phyloP scores from a whole-genome alignment of 345 rosid species.

The Corymbia maculata region DNA sequence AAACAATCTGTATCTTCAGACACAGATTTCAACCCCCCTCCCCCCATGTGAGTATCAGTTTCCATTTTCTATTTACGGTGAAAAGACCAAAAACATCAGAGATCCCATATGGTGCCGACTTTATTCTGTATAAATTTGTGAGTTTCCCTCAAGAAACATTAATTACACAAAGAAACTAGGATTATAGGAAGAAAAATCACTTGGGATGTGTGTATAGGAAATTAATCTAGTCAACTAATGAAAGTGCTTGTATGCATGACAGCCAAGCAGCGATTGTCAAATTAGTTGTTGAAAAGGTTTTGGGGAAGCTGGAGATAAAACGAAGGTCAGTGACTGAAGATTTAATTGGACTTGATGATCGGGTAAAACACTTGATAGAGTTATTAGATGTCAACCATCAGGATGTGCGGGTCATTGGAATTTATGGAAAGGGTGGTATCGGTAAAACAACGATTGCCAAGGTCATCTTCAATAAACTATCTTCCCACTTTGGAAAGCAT shows the following conservation, averaged over 20 bases:
- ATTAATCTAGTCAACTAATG: neutral
- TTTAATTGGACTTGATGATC: neutral
- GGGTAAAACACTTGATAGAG: accelerated
- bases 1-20: neutral
- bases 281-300: neutral
- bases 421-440: neutral
- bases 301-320: neutral
- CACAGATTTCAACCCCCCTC: too few relatives aligned
- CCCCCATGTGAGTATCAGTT: neutral
- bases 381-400: neutral
- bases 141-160: neutral
- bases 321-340: neutral
- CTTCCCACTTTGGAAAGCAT: neutral
- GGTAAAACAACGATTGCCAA: neutral
- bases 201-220: neutral
- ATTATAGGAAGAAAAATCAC: neutral
- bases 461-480: neutral
- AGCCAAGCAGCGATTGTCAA: neutral
- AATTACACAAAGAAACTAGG: neutral
- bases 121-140: neutral
- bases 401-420: neutral
- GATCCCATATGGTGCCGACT: neutral
- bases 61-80: neutral
- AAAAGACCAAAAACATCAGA: neutral
- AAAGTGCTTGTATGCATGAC: neutral